These are phyloP conservation scores for Penicillium carneum DNA, from an alignment of 2,329 filamentous ascomycete genomes.

Conservation along the genomic window DNA sequence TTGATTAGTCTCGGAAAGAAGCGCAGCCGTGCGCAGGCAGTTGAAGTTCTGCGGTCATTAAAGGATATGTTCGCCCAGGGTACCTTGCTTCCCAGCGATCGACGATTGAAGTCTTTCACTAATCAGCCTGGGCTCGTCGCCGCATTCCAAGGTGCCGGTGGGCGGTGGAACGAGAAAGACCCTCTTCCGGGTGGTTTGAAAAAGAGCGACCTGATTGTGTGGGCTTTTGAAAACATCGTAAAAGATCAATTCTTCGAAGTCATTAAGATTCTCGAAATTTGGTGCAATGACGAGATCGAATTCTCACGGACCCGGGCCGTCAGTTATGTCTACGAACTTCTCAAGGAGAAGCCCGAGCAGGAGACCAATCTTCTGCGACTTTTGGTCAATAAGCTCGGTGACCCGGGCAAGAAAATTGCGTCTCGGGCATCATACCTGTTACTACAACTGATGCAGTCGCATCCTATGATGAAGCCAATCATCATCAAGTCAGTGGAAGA, in stretches of 20 bases:
- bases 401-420: constrained; percentile 92
- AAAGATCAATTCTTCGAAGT: constrained; percentile 94
- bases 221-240: constrained; percentile 94
- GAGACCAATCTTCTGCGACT: constrained; percentile 91
- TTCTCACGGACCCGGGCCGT: constrained; percentile 87
- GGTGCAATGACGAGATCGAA: constrained; percentile 94
- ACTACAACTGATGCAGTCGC: constrained; percentile 85
- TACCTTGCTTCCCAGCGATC: constrained; percentile 79
- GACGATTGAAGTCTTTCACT: constrained; percentile 80
- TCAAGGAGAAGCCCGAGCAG: constrained; percentile 96
- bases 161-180: constrained; percentile 73
- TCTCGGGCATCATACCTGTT: constrained; percentile 91
- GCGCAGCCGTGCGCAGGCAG: constrained; percentile 88
- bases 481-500: constrained; percentile 89
- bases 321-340: constrained; percentile 86
- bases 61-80: constrained; percentile 94
- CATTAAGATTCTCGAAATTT: constrained; percentile 86
- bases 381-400: constrained; percentile 94
- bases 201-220: constrained; percentile 79
- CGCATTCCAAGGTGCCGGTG: constrained; percentile 68
- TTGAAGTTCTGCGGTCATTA: constrained; percentile 88
- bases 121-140: constrained; percentile 78
- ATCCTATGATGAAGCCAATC: constrained; percentile 91
- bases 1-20: constrained; percentile 85
- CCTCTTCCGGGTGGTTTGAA: constrained; percentile 76